Conservation (phyloP, 129 eudicot genomes). For the Oenanthe sinensis region DNA sequence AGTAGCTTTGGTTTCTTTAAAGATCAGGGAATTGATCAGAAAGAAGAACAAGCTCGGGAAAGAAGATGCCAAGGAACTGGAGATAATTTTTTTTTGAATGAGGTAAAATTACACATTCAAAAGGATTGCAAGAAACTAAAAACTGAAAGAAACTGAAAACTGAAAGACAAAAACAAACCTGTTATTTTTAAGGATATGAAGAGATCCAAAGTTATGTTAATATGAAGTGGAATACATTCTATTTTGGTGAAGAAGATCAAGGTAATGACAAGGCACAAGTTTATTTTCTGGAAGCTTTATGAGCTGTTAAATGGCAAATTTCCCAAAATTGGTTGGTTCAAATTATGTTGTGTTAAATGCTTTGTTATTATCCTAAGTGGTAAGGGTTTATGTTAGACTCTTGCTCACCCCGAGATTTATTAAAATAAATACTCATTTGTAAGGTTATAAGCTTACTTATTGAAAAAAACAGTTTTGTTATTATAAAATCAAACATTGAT, state of each 20-base stretch:
- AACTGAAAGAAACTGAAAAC: too few species aligned
- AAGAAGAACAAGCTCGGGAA: background rate
- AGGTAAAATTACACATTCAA: too few species aligned
- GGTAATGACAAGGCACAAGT: background rate
- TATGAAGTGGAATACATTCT: background rate
- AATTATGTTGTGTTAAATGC: background rate
- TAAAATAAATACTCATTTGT: too few species aligned
- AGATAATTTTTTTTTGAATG: too few species aligned
- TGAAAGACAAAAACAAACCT: background rate
- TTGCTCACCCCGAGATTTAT: too few species aligned
- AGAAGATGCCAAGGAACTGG: background rate
- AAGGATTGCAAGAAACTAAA: background rate
- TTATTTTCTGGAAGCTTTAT: background rate
- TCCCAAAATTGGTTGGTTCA: too few species aligned
- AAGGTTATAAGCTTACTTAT: too few species aligned
- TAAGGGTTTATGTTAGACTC: too few species aligned
- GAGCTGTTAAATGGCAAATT: background rate
- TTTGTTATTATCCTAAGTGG: too few species aligned
- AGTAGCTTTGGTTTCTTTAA: background rate
- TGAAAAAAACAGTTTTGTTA: background rate
- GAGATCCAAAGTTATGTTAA: background rate
- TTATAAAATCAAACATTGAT: background rate
- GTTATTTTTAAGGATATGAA: background rate
- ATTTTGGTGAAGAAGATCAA: background rate
- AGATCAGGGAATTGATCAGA: background rate